Conservation (phyloP, 164 flowering plant genomes). For the Buxus sempervirens region DNA sequence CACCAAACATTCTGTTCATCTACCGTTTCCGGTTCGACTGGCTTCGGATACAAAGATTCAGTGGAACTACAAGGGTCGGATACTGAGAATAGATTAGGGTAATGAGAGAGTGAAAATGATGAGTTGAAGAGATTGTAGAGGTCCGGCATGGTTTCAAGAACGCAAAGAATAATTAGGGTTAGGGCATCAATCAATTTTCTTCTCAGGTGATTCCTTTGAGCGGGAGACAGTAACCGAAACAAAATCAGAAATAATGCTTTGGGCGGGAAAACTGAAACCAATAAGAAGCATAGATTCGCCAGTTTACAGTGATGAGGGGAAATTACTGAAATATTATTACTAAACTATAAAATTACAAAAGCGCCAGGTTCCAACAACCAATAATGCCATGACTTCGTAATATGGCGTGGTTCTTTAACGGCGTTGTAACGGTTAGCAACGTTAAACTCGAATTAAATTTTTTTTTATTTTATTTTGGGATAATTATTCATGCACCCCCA, state of each 20-base stretch:
- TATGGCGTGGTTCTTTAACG: too few relatives aligned
- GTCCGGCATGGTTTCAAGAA: constrained; percentile 24
- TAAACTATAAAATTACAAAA: too few relatives aligned
- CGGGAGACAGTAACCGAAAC: neutral
- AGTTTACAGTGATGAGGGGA: neutral
- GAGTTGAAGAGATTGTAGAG: constrained; percentile 29
- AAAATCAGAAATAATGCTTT: constrained; percentile 1
- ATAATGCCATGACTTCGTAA: too few relatives aligned
- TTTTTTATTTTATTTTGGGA: too few relatives aligned
- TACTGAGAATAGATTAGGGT: constrained; percentile 17
- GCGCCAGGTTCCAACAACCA: too few relatives aligned
- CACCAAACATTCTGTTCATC: constrained; percentile 11
- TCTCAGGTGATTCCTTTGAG: neutral
- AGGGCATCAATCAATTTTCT: constrained; percentile 3
- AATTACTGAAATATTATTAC: too few relatives aligned
- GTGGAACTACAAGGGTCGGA: constrained; percentile 14
- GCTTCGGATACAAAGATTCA: constrained; percentile 1
- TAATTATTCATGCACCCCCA: too few relatives aligned
- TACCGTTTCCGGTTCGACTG: constrained; percentile 19
- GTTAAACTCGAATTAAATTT: too few relatives aligned
- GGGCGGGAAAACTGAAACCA: constrained; percentile 24
- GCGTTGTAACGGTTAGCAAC: too few relatives aligned
- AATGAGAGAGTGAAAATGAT: constrained; percentile 20
- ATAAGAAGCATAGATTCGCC: neutral
- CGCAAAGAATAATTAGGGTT: neutral